Conservation (phyloP, 768 basidiomycete genomes). For the Boletales sp. region DNA sequence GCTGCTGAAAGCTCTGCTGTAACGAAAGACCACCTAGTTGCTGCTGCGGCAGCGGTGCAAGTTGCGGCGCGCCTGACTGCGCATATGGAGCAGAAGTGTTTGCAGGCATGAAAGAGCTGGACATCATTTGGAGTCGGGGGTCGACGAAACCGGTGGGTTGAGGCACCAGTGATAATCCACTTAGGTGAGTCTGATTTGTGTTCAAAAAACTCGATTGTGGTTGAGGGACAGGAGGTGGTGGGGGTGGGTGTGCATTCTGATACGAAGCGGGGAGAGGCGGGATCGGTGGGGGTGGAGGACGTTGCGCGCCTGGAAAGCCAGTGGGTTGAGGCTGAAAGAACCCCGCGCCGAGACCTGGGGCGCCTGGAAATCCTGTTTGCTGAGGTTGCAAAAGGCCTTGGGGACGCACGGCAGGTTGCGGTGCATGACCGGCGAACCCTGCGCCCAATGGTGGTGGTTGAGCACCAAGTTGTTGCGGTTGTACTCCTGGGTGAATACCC, state of each 20-base stretch:
- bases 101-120: constrained; percentile 86
- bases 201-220: constrained; percentile 26
- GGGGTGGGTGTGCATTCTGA: constrained; percentile 44
- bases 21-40: constrained; percentile 53
- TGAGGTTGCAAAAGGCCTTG: constrained; percentile 43
- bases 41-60: constrained; percentile 53
- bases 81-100: constrained; percentile 59
- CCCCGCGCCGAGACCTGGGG: constrained; percentile 24
- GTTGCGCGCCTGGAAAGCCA: constrained; percentile 34
- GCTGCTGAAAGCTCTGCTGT: constrained; percentile 84
- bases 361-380: constrained; percentile 42
- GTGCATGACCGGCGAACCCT: constrained; percentile 41
- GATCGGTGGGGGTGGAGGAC: constrained; percentile 48
- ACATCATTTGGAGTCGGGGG: constrained; percentile 85
- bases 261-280: constrained; percentile 63
- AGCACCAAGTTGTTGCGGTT: constrained; percentile 33
- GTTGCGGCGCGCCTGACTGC: constrained; percentile 60
- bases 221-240: constrained; percentile 21
- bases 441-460: constrained; percentile 26
- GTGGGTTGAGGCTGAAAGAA: constrained; percentile 53
- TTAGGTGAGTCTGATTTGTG: constrained; percentile 48
- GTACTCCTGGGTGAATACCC: constrained; percentile 38
- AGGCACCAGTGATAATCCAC: constrained; percentile 49
- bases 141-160: constrained; percentile 81
- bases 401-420: constrained; percentile 58